A percentile compares a stretch with the other conserved stretches of the same genome.
phyloP scores from a whole-genome alignment of 345 rosid species.

The Carallia brachiata region DNA sequence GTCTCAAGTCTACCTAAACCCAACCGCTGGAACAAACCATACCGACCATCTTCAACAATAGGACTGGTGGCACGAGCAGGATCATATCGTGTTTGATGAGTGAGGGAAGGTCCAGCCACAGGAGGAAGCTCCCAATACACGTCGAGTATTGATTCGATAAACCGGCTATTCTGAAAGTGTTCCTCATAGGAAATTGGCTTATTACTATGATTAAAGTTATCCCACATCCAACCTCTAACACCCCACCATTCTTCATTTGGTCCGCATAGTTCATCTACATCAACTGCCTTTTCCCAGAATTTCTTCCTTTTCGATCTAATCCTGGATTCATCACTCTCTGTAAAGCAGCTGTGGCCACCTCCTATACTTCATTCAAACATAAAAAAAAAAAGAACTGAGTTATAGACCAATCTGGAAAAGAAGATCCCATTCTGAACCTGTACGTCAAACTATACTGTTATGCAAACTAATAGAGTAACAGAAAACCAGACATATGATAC shows the following conservation, averaged over 20 bases:
- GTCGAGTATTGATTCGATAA: slow-evolving; percentile 78
- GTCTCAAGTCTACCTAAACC: slow-evolving; percentile 69
- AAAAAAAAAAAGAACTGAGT: not conserved
- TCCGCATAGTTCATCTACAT: slow-evolving; percentile 75
- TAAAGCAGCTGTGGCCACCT: slow-evolving; percentile 97
- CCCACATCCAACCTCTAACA: slow-evolving; percentile 84
- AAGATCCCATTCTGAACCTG: too few species aligned
- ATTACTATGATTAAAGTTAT: slow-evolving; percentile 83
- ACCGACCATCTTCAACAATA: slow-evolving; percentile 83
- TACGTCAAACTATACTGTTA: too few species aligned
- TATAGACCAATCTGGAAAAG: not conserved
- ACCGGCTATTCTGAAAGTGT: slow-evolving; percentile 84
- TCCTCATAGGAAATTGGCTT: slow-evolving; percentile 55
- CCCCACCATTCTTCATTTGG: slow-evolving; percentile 96
- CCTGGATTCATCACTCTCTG: slow-evolving; percentile 88
- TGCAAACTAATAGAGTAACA: too few species aligned
- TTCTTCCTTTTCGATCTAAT: slow-evolving; percentile 72
- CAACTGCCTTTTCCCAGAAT: slow-evolving; percentile 97
- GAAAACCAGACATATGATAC: too few species aligned
- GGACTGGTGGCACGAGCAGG: slow-evolving; percentile 79
- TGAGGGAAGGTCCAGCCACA: slow-evolving; percentile 92
- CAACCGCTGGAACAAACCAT: slow-evolving; percentile 66
- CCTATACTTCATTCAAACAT: slow-evolving; percentile 37
- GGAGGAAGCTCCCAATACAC: slow-evolving; percentile 98
- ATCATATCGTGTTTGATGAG: slow-evolving; percentile 89